These are phyloP conservation scores for Gossypium lobatum DNA, from an alignment of 441 rosid genomes.

Conservation along the genomic window DNA sequence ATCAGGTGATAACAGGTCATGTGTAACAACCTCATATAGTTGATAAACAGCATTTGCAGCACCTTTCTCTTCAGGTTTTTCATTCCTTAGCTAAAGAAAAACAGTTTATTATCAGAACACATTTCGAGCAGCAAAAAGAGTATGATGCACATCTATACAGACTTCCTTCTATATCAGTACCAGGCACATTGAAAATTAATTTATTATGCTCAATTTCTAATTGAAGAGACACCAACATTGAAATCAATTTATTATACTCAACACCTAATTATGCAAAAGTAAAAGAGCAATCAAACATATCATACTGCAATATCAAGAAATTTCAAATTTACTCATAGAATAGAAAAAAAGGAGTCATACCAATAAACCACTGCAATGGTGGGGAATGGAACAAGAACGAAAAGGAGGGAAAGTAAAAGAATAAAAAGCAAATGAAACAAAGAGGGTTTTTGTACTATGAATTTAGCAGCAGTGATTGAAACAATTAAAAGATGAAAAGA, in stretches of 20 bases:
- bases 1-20: conserved; percentile 75
- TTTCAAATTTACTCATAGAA: not conserved
- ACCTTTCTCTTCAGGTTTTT: conserved; percentile 75
- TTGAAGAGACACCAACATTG: not conserved
- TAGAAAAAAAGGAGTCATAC: not conserved
- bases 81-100: conserved; percentile 57
- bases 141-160: not conserved
- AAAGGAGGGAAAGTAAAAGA: not conserved
- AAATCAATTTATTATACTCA: not conserved
- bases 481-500: not conserved
- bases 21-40: conserved; percentile 84
- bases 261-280: not conserved
- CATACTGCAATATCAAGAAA: not conserved
- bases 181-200: conserved; percentile 3
- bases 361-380: not conserved
- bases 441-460: conserved; percentile 2
- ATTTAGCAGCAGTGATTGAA: conserved; percentile 7
- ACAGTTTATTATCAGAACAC: not conserved
- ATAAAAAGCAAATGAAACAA: not conserved
- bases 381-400: not conserved
- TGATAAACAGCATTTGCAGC: conserved; percentile 86
- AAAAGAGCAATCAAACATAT: conserved; percentile 1
- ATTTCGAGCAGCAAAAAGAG: not conserved
- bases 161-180: not conserved
- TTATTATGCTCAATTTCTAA: not conserved